phyloP scores from a whole-genome alignment of 306 rosid genomes.

The Gastrolobium villosum region DNA sequence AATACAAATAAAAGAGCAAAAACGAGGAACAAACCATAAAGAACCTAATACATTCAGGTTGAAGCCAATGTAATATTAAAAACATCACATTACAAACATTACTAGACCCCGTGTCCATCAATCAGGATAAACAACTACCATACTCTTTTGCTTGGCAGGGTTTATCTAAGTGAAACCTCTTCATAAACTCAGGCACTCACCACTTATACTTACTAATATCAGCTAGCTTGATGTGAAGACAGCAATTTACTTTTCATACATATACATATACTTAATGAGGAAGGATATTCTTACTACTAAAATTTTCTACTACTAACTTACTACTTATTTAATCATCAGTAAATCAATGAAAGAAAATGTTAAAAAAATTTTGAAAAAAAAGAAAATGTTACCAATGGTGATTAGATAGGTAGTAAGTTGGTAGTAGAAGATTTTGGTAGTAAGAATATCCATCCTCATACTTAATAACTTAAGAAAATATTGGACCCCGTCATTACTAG shows the following conservation, averaged over 20 bases:
- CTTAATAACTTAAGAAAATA: conserved; percentile 12
- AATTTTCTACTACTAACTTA: no score
- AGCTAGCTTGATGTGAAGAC: conserved; percentile 8
- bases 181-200: not conserved
- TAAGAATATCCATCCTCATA: no score
- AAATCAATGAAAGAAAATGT: no score
- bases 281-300: no score
- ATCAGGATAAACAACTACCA: conserved; percentile 1
- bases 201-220: conserved; percentile 3
- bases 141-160: conserved; percentile 2
- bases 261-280: not conserved
- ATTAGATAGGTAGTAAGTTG: no score
- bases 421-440: no score
- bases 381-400: no score
- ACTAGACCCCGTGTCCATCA: not conserved
- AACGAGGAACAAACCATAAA: not conserved
- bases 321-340: no score
- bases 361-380: no score
- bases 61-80: not conserved
- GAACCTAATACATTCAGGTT: not conserved
- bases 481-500: not conserved
- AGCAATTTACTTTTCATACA: not conserved
- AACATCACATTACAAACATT: not conserved
- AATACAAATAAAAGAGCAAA: not conserved
- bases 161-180: conserved; percentile 21